Percentiles rank a stretch among this genome's conserved stretches.
Evolutionary conservation across 805 yeast genomes (phyloP).

Genomic region (Yarrowia divulgata): DNA sequence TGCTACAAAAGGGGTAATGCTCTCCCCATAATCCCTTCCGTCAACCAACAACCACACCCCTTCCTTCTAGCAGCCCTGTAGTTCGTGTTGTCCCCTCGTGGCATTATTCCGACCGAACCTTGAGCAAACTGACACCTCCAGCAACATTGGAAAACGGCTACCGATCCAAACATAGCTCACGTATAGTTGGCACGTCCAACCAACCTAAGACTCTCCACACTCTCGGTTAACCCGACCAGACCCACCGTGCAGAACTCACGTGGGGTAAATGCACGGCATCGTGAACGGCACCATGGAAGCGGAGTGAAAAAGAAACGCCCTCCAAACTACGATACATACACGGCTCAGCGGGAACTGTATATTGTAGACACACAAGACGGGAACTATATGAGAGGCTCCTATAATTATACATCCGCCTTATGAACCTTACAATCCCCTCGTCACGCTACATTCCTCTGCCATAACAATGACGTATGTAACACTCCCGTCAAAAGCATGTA

Average conservation of each 20-base stretch:
- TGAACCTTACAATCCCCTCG: slow-evolving; percentile 17
- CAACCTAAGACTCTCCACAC: neutral
- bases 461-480: neutral
- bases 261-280: slow-evolving; percentile 22
- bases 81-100: neutral
- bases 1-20: too few species aligned
- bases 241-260: slow-evolving; percentile 10
- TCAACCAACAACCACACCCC: too few species aligned
- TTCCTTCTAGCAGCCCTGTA: too few species aligned
- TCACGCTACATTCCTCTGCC: neutral
- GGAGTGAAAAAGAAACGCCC: neutral
- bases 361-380: neutral
- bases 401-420: neutral
- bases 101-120: slow-evolving; percentile 11
- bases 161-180: slow-evolving; percentile 7
- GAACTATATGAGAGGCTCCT: neutral
- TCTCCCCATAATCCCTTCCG: too few species aligned
- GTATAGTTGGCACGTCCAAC: neutral
- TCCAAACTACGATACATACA: neutral
- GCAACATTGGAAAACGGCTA: slow-evolving; percentile 1
- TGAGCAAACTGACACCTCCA: neutral
- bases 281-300: neutral
- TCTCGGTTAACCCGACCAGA: neutral
- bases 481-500: neutral
- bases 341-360: slow-evolving; percentile 1